Conservation (phyloP, 2,329 filamentous ascomycete genomes). For the Fusarium piperis region DNA sequence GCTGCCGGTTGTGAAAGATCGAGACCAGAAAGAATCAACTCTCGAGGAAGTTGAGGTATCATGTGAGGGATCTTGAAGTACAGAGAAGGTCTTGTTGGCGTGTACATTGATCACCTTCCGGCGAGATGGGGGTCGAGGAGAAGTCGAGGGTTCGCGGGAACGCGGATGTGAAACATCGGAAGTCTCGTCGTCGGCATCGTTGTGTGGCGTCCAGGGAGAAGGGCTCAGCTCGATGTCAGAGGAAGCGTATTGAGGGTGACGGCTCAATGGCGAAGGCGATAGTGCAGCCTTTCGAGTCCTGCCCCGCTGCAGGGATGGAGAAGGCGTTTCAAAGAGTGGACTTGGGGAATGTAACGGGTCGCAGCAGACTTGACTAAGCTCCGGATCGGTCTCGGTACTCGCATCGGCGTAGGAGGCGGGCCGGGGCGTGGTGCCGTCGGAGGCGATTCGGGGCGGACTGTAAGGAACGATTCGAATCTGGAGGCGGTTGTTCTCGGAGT, state of each 20-base stretch:
- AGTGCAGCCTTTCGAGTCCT: constrained; percentile 25
- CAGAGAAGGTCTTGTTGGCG: constrained; percentile 67
- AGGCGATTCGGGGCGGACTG: constrained; percentile 49
- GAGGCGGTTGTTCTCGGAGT: constrained; percentile 43
- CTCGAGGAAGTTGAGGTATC: constrained; percentile 42
- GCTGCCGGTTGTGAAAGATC: constrained; percentile 57
- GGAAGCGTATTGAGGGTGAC: constrained; percentile 23
- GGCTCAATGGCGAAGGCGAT: constrained; percentile 33
- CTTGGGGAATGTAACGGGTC: constrained; percentile 33
- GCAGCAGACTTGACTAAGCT: constrained; percentile 21
- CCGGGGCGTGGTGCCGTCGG: constrained; percentile 44
- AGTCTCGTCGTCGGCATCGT: constrained; percentile 30
- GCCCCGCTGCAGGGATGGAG: constrained; percentile 34
- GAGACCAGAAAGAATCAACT: constrained; percentile 50
- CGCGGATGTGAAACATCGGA: constrained; percentile 28
- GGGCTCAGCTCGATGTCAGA: constrained; percentile 29
- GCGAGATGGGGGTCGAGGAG: constrained; percentile 43
- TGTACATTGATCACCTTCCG: constrained; percentile 60
- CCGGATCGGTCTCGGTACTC: constrained; percentile 35
- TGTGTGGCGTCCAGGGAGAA: constrained; percentile 34
- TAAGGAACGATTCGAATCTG: constrained; percentile 53
- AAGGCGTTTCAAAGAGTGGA: constrained; percentile 38
- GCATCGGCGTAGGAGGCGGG: constrained; percentile 39
- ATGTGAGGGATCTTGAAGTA: constrained; percentile 48
- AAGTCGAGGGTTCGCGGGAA: constrained; percentile 36